phyloP scores from a whole-genome alignment of 140 eudicot species.

The Anethum foeniculum region DNA sequence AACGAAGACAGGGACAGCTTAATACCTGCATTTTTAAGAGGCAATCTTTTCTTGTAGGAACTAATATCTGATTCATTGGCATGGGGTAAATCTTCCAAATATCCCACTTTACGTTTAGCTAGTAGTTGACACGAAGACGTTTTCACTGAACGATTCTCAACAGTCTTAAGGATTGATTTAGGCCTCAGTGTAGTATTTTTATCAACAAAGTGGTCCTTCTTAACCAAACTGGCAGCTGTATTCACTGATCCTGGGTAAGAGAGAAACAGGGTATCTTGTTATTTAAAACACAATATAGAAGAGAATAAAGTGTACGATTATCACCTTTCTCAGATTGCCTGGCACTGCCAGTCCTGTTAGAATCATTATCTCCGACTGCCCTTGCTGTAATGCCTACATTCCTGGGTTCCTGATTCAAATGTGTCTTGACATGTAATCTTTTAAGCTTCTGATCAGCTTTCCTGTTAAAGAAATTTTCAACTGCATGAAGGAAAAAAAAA shows the following conservation, averaged over 20 bases:
- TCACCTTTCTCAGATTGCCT: constrained; percentile 13
- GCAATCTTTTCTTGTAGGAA: constrained; percentile 36
- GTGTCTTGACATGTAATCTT: constrained; percentile 10
- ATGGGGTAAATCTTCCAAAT: not conserved
- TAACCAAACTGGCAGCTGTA: constrained; percentile 14
- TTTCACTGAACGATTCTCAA: not conserved
- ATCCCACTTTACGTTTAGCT: constrained; percentile 9
- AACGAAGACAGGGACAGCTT: not conserved
- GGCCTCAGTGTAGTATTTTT: not conserved
- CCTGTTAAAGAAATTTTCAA: constrained; percentile 41
- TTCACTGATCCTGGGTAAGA: constrained; percentile 5
- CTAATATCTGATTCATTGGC: constrained; percentile 11
- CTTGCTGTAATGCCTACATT: constrained; percentile 7
- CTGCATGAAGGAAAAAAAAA: constrained; percentile 26
- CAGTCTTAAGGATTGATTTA: not conserved
- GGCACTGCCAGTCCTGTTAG: constrained; percentile 4
- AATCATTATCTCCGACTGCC: constrained; percentile 17
- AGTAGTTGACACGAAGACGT: not conserved
- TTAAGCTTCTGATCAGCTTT: constrained; percentile 10
- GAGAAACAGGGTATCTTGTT: not conserved
- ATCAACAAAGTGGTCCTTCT: not conserved
- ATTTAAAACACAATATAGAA: not conserved
- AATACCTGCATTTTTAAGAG: constrained; percentile 24
- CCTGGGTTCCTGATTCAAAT: constrained; percentile 8
- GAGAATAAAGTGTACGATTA: not conserved